Conservation (phyloP, 1,284 basidiomycete genomes). For the Pseudozyma hubeiensis region DNA sequence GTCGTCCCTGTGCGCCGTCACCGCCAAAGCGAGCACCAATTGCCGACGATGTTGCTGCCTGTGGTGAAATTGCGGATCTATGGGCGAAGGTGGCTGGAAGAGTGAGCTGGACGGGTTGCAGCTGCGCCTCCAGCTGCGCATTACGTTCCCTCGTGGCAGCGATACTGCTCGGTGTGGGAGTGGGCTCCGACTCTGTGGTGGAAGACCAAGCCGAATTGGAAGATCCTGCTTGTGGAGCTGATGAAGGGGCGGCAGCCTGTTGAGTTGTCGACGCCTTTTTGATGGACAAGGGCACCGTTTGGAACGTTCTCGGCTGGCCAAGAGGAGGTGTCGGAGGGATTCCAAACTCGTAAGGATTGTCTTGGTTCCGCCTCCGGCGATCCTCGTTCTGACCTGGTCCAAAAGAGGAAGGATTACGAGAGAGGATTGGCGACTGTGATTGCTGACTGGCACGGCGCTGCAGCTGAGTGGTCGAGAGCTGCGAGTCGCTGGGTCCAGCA, state of each 20-base stretch:
- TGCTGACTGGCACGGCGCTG: constrained; percentile 37
- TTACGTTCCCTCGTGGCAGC: constrained; percentile 37
- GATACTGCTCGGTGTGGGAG: constrained; percentile 54
- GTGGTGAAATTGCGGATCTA: no score
- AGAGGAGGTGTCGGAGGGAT: constrained; percentile 40
- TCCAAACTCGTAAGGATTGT: constrained; percentile 6
- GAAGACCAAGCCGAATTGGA: constrained; percentile 40
- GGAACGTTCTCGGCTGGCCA: constrained; percentile 17
- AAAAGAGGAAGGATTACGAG: constrained; percentile 5
- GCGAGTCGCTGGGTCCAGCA: constrained; percentile 16
- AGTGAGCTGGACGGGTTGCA: constrained; percentile 40
- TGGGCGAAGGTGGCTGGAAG: constrained; percentile 29
- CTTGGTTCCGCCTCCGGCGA: neutral
- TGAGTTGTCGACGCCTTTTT: constrained; percentile 12
- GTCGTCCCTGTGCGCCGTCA: neutral
- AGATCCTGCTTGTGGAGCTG: constrained; percentile 5
- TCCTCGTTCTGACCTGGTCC: constrained; percentile 7
- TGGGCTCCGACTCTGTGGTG: constrained; percentile 42
- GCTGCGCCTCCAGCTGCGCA: constrained; percentile 24
- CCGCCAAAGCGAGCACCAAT: neutral
- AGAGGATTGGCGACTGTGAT: constrained; percentile 16
- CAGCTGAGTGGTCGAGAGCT: constrained; percentile 36
- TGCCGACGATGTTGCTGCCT: neutral
- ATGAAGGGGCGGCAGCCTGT: neutral
- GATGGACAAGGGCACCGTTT: constrained; percentile 36